Evolutionary conservation across 495 filamentous ascomycete species (phyloP).

Genomic region (Aspergillus ellipticus): DNA sequence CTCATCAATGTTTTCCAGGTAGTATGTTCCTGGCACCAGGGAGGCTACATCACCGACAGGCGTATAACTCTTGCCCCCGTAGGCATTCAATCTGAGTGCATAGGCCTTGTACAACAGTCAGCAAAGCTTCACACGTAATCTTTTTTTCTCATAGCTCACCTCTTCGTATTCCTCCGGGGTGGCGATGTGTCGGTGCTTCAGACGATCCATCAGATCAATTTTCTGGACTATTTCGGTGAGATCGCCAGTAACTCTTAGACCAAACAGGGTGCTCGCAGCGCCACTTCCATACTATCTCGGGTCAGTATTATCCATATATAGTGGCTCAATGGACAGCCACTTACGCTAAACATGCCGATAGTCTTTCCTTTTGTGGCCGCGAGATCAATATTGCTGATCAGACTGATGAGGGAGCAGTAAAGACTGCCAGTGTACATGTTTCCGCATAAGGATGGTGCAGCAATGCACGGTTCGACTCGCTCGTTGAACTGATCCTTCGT

Average conservation of each 20-base stretch:
- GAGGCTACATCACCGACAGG: conserved; percentile 71
- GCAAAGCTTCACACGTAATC: conserved; percentile 59
- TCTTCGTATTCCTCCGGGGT: not conserved
- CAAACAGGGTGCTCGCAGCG: not conserved
- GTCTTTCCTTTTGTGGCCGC: conserved; percentile 70
- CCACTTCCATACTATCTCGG: conserved; percentile 47
- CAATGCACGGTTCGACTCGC: conserved; percentile 77
- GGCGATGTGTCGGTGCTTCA: not conserved
- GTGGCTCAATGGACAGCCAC: conserved; percentile 77
- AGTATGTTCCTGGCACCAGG: conserved; percentile 76
- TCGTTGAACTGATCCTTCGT: conserved; percentile 92
- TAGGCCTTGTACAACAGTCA: conserved; percentile 70
- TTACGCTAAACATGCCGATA: conserved; percentile 86
- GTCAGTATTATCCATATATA: conserved; percentile 68
- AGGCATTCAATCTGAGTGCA: conserved; percentile 85
- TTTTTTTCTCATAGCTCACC: not conserved
- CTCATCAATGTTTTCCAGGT: conserved; percentile 82
- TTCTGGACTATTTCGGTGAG: not conserved
- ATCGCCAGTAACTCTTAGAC: not conserved
- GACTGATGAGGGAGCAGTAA: conserved; percentile 75
- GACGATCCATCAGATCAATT: not conserved
- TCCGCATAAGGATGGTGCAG: conserved; percentile 90
- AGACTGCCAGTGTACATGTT: conserved; percentile 99
- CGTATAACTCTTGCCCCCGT: conserved; percentile 84
- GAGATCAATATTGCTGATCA: conserved; percentile 69